phyloP scores from a whole-genome alignment of 1,284 basidiomycete genomes.

The Sparassis latifolia region DNA sequence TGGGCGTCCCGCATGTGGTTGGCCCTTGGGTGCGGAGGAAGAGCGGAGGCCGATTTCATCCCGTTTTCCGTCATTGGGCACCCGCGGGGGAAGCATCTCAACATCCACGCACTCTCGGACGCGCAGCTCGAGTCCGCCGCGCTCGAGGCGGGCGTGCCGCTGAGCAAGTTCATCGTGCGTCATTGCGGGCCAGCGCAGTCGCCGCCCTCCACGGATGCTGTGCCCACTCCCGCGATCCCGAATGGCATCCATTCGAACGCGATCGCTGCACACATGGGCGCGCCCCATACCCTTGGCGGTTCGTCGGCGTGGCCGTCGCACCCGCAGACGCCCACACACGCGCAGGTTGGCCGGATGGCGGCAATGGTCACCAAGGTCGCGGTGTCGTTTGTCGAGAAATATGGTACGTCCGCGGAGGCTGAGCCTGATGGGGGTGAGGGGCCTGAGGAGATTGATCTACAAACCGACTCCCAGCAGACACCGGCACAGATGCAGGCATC shows the following conservation, averaged over 20 bases:
- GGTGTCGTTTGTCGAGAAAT: conserved; percentile 24
- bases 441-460: not conserved
- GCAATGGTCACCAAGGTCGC: conserved; percentile 43
- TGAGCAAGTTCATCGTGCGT: conserved; percentile 35
- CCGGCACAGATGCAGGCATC: too few species aligned
- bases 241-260: not conserved
- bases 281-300: conserved; percentile 1
- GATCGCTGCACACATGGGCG: conserved; percentile 1
- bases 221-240: not conserved
- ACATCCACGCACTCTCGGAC: conserved; percentile 48
- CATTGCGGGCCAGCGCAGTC: conserved; percentile 5
- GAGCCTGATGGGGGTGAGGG: not conserved
- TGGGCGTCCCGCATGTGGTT: not conserved
- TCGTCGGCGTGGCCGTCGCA: conserved; percentile 18
- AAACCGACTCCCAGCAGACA: too few species aligned
- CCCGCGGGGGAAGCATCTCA: conserved; percentile 44
- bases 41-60: conserved; percentile 3
- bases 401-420: conserved; percentile 8
- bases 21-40: not conserved
- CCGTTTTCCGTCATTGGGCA: conserved; percentile 17
- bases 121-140: conserved; percentile 51
- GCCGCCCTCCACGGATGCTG: not conserved
- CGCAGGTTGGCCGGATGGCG: conserved; percentile 43
- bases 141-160: conserved; percentile 55
- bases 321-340: conserved; percentile 21